Base-by-base conservation (phyloP, 495 filamentous ascomycete genomes). In the Penicillium antarcticum region DNA sequence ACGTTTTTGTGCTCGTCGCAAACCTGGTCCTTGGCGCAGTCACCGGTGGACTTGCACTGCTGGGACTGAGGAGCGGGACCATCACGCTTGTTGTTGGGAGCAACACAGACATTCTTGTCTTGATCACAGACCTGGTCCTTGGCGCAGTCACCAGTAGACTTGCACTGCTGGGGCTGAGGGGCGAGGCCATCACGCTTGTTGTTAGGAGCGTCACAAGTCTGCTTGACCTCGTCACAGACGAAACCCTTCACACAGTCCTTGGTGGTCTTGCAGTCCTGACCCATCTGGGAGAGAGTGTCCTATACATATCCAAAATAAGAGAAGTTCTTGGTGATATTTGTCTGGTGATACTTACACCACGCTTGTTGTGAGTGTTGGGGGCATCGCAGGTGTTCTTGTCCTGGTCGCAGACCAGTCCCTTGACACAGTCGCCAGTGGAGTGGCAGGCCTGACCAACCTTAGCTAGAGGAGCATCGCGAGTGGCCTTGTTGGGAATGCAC, bases 151-250 rank as follows among this genome's bases (percentile, higher is more conserved):
- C 32, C 48, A 18, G 12, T 51, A 17, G 43, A 26, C 39, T 51
- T 16, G 39, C 48, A 51, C 10, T 36, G 4, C 7, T 39, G 36
- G 43, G 12, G 21, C 31, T 34, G 21, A 23, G 21, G 21, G 5
- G 21, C 21, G 21, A n/a, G n/a, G 12, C n/a, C 34, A 23, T 52
- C 49, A 23, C 49, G 49, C 38, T 37, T 26, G 13, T 39, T 37
- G 40, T 52, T 52, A 39, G 49, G 41, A 10, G 49, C 32, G 44
- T 17, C 26, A n/a, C 49, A 52, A 21, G 31, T 52, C 33, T 52
- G 33, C 21, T 52, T 29, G 26, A 29, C 41, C 32, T 52, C 39
- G 39, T 39, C 41, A 29, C 49, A 52, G 18, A 44, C 49, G 39
- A 52, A 33, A n/a, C 41, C 49, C 41, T 52, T 52, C 5, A 45